Percentiles rank a stretch among this genome's conserved stretches.
Evolutionary conservation across 352 stramenopile genomes (phyloP).

Genomic region (Phytophthora fragariaefolia): DNA sequence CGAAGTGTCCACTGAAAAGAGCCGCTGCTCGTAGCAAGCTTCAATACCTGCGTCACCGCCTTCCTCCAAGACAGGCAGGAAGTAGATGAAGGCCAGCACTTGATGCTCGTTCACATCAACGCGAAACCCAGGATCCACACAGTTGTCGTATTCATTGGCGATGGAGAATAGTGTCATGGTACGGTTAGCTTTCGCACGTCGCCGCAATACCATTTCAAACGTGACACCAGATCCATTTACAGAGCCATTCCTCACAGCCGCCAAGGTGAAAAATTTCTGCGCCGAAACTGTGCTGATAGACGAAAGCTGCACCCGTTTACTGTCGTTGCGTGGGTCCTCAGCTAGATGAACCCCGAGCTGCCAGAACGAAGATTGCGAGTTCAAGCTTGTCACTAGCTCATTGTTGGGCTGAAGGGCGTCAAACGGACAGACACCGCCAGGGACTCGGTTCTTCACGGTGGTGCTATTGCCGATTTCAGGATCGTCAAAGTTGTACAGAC

Average conservation of each 20-base stretch:
- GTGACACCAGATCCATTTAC: slow-evolving; percentile 44
- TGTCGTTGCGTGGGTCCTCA: slow-evolving; percentile 35
- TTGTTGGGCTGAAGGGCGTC: slow-evolving; percentile 61
- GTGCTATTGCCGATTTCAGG: slow-evolving; percentile 15
- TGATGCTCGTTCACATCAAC: slow-evolving; percentile 67
- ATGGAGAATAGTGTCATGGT: slow-evolving; percentile 83
- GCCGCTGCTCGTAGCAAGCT: slow-evolving; percentile 60
- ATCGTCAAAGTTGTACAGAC: slow-evolving; percentile 45
- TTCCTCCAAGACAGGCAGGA: slow-evolving; percentile 50
- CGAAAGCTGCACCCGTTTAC: slow-evolving; percentile 55
- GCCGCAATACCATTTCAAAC: slow-evolving; percentile 74
- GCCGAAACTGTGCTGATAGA: slow-evolving; percentile 56
- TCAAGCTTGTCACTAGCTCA: slow-evolving; percentile 53
- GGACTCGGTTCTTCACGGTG: slow-evolving; percentile 24
- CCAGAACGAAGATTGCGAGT: slow-evolving; percentile 28
- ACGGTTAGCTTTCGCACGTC: slow-evolving; percentile 38
- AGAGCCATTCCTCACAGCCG: slow-evolving; percentile 30
- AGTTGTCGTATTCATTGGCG: slow-evolving; percentile 64
- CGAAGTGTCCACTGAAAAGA: slow-evolving; percentile 46
- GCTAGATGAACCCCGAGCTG: slow-evolving; percentile 58
- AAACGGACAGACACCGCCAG: slow-evolving; percentile 54
- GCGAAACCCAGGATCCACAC: slow-evolving; percentile 69
- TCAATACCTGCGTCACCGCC: slow-evolving; percentile 36
- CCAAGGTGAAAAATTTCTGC: slow-evolving; percentile 56
- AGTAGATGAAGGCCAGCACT: slow-evolving; percentile 69